These are phyloP conservation scores for Fusarium miscanthi DNA, from an alignment of 2,329 filamentous ascomycete species.

Conservation along the genomic window DNA sequence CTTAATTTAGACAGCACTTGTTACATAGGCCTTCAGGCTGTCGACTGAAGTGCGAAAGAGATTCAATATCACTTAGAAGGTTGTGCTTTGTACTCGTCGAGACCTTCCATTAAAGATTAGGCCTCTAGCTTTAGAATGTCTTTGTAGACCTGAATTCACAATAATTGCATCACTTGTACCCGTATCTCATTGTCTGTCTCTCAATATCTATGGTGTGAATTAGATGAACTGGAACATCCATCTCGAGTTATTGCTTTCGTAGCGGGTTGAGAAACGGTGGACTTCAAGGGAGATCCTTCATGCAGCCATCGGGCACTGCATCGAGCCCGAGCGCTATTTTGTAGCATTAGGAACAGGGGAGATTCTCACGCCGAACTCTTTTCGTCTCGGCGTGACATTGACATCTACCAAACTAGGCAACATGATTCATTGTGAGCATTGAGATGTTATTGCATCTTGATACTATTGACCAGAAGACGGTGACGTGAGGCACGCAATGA, in stretches of 20 bases:
- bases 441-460: accelerated
- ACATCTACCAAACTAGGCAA: not conserved
- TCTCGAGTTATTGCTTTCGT: too few species aligned
- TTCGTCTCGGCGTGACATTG: not conserved
- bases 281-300: not conserved
- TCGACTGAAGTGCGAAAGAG: accelerated
- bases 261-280: accelerated
- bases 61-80: accelerated
- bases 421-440: constrained; percentile 5
- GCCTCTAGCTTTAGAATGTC: not conserved
- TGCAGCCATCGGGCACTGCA: not conserved
- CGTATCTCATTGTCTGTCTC: not conserved
- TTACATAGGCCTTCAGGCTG: accelerated
- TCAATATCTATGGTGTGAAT: not conserved
- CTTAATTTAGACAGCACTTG: not conserved
- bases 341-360: not conserved
- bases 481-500: accelerated
- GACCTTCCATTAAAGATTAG: accelerated
- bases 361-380: not conserved
- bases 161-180: not conserved
- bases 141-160: not conserved
- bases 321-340: not conserved
- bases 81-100: accelerated
- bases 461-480: accelerated
- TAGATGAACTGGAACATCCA: too few species aligned